Base-by-base conservation (phyloP, 2,329 filamentous ascomycete genomes). In the Trichoderma sp. region DNA sequence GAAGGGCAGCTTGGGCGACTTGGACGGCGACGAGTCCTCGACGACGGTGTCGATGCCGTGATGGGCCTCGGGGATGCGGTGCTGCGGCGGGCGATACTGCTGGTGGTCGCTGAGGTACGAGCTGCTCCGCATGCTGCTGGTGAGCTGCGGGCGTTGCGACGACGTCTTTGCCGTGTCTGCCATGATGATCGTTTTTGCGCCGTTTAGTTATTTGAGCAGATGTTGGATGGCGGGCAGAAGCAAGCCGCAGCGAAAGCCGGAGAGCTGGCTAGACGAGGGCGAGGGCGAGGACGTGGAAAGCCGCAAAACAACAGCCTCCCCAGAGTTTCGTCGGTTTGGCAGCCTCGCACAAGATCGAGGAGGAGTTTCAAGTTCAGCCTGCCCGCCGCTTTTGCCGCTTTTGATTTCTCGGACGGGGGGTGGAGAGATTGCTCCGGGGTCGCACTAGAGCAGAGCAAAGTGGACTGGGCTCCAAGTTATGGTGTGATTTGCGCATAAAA, bases 31-130 rank as follows among this genome's bases (percentile, higher is more conserved):
- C 34, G 79, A 79, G 73, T 88, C 86, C 79, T 91, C 89, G 66
- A 91, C 86, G 18, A 91, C 88, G 60, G 88, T 89, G 77, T 91
- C 89, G 76, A 91, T 91, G 73, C 88, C 89, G 74, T 89, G 88
- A 78, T 87, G 85, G 72, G 82, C 83, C 32, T 90, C 88, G 61
- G 86, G 83, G 32, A 70, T 61, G 12, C 71, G n/a, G 73, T 84
- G 84, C 72, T 82, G 81, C 12, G 88, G 87, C 34, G 87, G 86
- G 63, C 89, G 87, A 75, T 89, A 90, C 77, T 91, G 88, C 79
- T 90, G 88, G 76, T 90, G 87, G 75, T 91, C 89, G 78, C 85
- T 85, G 71, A 91, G 82, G 77, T 88, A 91, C 15, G 88, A 90
- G 79, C 86, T 87, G 82, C 86, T 89, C 77, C 89, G 86, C 86